A percentile compares a stretch with the other conserved stretches of the same genome.
Conservation (phyloP, 2,329 filamentous ascomycete genomes). For the Septoria petroselini region DNA sequence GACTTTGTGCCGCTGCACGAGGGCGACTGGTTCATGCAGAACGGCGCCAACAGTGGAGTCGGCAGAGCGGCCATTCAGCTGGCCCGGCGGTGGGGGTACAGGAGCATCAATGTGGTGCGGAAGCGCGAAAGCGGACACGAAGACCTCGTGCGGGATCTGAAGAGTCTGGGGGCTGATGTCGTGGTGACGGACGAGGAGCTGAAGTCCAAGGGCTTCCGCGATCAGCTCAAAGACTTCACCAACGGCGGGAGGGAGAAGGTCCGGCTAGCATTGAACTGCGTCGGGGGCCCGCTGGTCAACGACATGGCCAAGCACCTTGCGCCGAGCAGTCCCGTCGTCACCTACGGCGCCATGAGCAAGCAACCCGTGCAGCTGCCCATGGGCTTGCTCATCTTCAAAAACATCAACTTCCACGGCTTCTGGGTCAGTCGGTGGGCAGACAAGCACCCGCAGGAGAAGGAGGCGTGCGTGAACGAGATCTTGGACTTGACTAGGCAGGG, state of each 20-base stretch:
- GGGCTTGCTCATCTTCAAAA: slow-evolving; percentile 86
- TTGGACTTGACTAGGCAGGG: slow-evolving; percentile 70
- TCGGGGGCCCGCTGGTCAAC: slow-evolving; percentile 81
- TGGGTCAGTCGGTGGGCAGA: slow-evolving; percentile 93
- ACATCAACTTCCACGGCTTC: slow-evolving; percentile 85
- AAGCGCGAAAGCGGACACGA: slow-evolving; percentile 68
- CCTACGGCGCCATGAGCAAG: slow-evolving; percentile 92
- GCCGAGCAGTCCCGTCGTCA: slow-evolving; percentile 72
- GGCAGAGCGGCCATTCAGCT: slow-evolving; percentile 89
- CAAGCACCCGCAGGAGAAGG: slow-evolving; percentile 67
- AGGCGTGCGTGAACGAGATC: slow-evolving; percentile 79
- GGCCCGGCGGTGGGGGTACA: slow-evolving; percentile 77
- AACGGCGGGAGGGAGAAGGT: slow-evolving; percentile 68
- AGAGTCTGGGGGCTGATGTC: slow-evolving; percentile 59
- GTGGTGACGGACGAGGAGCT: slow-evolving; percentile 63
- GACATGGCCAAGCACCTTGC: slow-evolving; percentile 70
- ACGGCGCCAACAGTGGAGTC: slow-evolving; percentile 92
- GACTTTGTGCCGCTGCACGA: slow-evolving; percentile 67
- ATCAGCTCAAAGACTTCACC: slow-evolving; percentile 63
- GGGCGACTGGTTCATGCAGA: slow-evolving; percentile 96
- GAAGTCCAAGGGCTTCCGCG: slow-evolving; percentile 60
- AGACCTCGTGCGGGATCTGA: slow-evolving; percentile 59
- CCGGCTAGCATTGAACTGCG: slow-evolving; percentile 83
- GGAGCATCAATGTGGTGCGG: slow-evolving; percentile 85
- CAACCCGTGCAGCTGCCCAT: slow-evolving; percentile 80